Base-by-base conservation (phyloP, 1,284 basidiomycete genomes). In the Cryptococcus hybrid region DNA sequence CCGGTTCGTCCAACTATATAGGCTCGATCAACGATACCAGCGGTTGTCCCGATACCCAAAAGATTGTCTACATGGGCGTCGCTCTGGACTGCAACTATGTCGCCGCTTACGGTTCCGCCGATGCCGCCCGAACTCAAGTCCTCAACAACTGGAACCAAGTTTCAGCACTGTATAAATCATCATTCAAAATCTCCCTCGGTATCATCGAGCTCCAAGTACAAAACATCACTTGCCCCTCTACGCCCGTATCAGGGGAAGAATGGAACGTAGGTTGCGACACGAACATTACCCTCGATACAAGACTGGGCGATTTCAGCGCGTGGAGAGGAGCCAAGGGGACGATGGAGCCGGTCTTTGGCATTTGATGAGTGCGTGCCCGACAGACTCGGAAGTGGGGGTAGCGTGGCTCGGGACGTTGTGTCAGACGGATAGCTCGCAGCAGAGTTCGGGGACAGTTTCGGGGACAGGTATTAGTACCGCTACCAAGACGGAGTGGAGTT, bases 11-110 rank as follows among this genome's bases (percentile, higher is more conserved):
- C 58, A 91, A 88, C 75, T 92, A 88, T 69, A 81, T 82, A 52
- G 75, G 83, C 65, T 79, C 75, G 42, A 92, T 92, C 63, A 88
- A 86, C 35, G 78, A 83, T 24, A 85, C 82, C 1, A 72, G 76
- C 2, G 91, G 92, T 8, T 95, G 92, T 73, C 88, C 90, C 1
- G 84, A 78, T 47, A 81, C 83, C 0, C 87, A 88, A 69, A 84
- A 85, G 77, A 83, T 92, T 56, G 85, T 92, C 62, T 82, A 87
- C 76, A 73, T 78, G 64, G 92, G 92, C 24, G 88, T 93, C 46
- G 92, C 92, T 0, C 86, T 91, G 2, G 92, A 96, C 74, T 95
- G 91, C 76, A 85, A 83, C 62, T 94, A 93, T 66, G 83, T 86
- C 2, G 66, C 77, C 15, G 80, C 81, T 47, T 88, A 89, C 66